Evolutionary conservation across 2,329 filamentous ascomycete species (phyloP).

Genomic region (Trichoderma koningii): DNA sequence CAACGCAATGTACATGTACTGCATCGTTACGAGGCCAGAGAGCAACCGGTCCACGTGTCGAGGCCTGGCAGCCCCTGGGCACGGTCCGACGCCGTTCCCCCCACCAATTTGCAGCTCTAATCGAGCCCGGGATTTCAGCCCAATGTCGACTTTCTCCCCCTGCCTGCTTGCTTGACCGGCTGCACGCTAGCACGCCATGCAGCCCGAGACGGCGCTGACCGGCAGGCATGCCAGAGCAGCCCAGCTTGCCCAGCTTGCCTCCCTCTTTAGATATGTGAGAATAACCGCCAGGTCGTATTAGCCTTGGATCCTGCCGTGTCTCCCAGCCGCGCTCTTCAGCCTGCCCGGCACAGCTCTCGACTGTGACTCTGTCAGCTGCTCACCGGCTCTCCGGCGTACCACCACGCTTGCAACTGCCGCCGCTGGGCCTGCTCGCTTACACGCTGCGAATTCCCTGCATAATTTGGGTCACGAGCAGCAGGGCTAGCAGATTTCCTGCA

Average conservation of each 20-base stretch:
- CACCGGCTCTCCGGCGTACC: background rate
- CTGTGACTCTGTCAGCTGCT: background rate
- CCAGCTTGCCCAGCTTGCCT: background rate
- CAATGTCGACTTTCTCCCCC: slow-evolving; percentile 3
- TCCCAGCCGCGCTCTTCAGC: background rate
- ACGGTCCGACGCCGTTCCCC: slow-evolving; percentile 14
- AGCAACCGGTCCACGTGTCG: slow-evolving; percentile 13
- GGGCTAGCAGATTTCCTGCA: slow-evolving; percentile 1
- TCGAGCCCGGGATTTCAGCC: slow-evolving; percentile 19
- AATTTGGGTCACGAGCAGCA: background rate
- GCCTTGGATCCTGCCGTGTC: background rate
- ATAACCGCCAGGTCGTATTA: background rate
- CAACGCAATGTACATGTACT: background rate
- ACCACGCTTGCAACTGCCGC: background rate
- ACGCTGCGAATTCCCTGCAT: background rate
- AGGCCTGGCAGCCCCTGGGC: slow-evolving; percentile 14
- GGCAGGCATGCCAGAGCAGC: background rate
- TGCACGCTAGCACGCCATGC: slow-evolving; percentile 12
- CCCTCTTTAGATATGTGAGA: too few species aligned
- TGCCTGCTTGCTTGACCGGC: background rate
- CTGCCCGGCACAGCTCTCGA: background rate
- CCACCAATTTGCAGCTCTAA: slow-evolving; percentile 3
- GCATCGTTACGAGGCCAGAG: background rate
- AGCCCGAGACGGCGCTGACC: background rate
- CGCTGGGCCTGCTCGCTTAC: background rate